A percentile compares a stretch with the other conserved stretches of the same genome.
phyloP scores from a whole-genome alignment of 495 filamentous ascomycete species.

The Thozetella sp. region DNA sequence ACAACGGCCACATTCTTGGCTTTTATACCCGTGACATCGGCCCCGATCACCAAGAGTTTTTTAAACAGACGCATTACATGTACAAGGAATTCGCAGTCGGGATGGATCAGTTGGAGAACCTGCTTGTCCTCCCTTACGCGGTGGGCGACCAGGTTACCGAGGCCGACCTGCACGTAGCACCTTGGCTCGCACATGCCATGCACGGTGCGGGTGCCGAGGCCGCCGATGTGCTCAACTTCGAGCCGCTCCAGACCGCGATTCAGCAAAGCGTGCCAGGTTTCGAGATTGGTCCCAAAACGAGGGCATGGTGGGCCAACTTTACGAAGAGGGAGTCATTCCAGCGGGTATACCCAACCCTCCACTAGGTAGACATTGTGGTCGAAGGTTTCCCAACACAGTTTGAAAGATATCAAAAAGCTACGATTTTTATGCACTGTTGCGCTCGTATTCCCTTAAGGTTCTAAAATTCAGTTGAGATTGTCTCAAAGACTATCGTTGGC shows the following conservation, averaged over 20 bases:
- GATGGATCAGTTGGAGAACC: slow-evolving; percentile 8
- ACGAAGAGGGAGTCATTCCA: not conserved
- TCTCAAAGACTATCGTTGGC: too few species aligned
- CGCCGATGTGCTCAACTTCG: not conserved
- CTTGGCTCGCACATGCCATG: slow-evolving; percentile 11
- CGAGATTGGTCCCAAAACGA: not conserved
- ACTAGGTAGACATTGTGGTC: too few species aligned
- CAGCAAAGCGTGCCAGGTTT: not conserved
- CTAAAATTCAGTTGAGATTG: too few species aligned
- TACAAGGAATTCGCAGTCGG: slow-evolving; percentile 3
- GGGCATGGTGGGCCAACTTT: not conserved
- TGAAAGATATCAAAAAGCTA: too few species aligned
- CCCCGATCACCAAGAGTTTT: slow-evolving; percentile 6
- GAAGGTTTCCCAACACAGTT: too few species aligned
- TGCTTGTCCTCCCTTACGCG: slow-evolving; percentile 10
- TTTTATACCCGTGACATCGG: slow-evolving; percentile 3
- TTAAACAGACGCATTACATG: slow-evolving; percentile 5
- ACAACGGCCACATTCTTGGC: slow-evolving; percentile 5
- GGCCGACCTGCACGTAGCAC: slow-evolving; percentile 7
- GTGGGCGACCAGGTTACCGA: slow-evolving; percentile 10
- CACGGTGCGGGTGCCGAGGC: slow-evolving; percentile 6
- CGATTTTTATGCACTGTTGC: too few species aligned
- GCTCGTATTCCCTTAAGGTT: too few species aligned
- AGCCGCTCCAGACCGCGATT: not conserved
- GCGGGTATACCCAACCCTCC: not conserved